Conservation (phyloP, 2,329 filamentous ascomycete species). For the Claviceps purpurea region DNA sequence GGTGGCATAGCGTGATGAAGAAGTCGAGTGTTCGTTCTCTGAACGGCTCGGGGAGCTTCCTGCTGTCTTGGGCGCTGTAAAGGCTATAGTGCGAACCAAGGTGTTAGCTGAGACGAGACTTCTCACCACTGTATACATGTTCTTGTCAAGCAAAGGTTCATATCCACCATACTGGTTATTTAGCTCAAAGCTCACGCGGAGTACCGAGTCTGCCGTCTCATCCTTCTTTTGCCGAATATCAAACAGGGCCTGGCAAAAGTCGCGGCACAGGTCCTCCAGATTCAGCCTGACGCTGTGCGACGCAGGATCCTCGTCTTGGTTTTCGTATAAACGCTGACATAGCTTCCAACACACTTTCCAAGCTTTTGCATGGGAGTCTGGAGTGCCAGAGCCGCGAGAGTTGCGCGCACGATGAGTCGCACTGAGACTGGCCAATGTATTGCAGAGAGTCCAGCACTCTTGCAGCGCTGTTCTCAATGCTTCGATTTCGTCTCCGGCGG, state of each 20-base stretch:
- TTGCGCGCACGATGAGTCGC: slow-evolving; percentile 70
- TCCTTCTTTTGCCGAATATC: slow-evolving; percentile 69
- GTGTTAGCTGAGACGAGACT: background rate
- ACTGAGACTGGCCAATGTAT: slow-evolving; percentile 74
- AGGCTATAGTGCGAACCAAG: slow-evolving; percentile 32
- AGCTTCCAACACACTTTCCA: slow-evolving; percentile 93
- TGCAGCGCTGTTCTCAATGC: slow-evolving; percentile 65
- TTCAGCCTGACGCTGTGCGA: slow-evolving; percentile 58
- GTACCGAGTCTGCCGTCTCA: slow-evolving; percentile 68
- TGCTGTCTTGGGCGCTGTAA: slow-evolving; percentile 76
- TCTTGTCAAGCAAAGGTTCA: background rate
- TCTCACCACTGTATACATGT: background rate
- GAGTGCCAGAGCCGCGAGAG: slow-evolving; percentile 60
- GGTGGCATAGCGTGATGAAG: slow-evolving; percentile 85
- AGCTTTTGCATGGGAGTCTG: slow-evolving; percentile 70
- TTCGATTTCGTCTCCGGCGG: slow-evolving; percentile 46
- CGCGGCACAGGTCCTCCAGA: slow-evolving; percentile 65
- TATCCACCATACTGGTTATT: slow-evolving; percentile 60
- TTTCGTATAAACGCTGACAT: slow-evolving; percentile 79
- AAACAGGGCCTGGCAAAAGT: slow-evolving; percentile 86
- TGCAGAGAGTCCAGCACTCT: slow-evolving; percentile 90
- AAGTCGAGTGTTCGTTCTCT: slow-evolving; percentile 84
- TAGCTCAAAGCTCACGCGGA: slow-evolving; percentile 86
- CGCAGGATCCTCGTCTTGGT: slow-evolving; percentile 56
- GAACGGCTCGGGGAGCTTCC: slow-evolving; percentile 72